Conservation (phyloP, 2,329 filamentous ascomycete species). For the Pestalotiopsis sp. region DNA sequence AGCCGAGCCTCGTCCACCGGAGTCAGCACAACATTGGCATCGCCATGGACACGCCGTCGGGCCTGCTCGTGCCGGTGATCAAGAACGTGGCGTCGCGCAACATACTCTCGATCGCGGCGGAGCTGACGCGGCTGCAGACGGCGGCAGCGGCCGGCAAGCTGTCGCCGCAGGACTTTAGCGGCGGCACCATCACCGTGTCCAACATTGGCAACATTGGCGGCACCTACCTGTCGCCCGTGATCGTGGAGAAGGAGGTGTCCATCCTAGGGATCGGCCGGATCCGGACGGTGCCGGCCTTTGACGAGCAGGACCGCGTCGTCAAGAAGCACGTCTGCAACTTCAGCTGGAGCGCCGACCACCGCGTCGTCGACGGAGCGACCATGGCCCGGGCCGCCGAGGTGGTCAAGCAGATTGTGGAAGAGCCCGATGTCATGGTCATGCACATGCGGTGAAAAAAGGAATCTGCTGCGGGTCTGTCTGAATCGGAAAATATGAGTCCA, state of each 20-base stretch:
- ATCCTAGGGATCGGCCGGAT: constrained; percentile 88
- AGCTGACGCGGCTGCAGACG: constrained; percentile 73
- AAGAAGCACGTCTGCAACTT: constrained; percentile 84
- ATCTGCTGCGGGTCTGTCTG: neutral
- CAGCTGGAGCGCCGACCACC: constrained; percentile 95
- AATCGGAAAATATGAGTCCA: neutral
- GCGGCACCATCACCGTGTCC: constrained; percentile 92
- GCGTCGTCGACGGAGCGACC: constrained; percentile 92
- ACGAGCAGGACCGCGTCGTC: constrained; percentile 60
- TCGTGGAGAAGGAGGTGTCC: constrained; percentile 87
- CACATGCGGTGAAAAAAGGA: constrained; percentile 64
- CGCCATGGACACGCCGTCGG: constrained; percentile 89
- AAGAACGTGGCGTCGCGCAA: constrained; percentile 79
- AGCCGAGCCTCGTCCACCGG: constrained; percentile 77
- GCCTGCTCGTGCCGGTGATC: constrained; percentile 90
- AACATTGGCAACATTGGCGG: constrained; percentile 97
- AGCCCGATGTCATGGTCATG: constrained; percentile 85
- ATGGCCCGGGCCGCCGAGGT: constrained; percentile 88
- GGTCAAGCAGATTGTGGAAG: constrained; percentile 78
- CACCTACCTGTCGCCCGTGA: constrained; percentile 87
- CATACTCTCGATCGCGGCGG: constrained; percentile 76
- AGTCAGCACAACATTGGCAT: constrained; percentile 92
- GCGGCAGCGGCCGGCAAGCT: constrained; percentile 79
- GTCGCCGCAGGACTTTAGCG: constrained; percentile 72
- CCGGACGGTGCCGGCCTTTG: constrained; percentile 80